phyloP scores from a whole-genome alignment of 1,139 yeast species.

The Scheffersomyces quercinus region DNA sequence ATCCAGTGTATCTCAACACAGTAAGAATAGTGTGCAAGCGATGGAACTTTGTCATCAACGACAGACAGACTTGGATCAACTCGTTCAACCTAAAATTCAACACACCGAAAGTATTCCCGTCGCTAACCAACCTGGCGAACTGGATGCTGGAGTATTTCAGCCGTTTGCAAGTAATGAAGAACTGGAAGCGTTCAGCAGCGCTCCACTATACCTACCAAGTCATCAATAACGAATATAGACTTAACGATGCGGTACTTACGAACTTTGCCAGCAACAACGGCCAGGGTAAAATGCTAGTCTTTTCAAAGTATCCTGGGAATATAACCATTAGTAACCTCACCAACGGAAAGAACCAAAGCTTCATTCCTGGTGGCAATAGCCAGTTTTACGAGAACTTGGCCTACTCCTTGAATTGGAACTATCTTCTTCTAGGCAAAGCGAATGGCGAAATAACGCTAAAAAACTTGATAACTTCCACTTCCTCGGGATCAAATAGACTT shows the following conservation, averaged over 20 bases:
- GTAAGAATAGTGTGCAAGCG: conserved; percentile 54
- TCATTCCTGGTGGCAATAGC: conserved; percentile 39
- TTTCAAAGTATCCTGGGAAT: conserved; percentile 34
- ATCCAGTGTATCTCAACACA: conserved; percentile 51
- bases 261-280: conserved; percentile 42
- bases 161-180: conserved; percentile 41
- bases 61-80: conserved; percentile 62
- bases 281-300: conserved; percentile 38
- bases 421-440: conserved; percentile 29
- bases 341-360: conserved; percentile 44
- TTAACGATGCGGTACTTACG: conserved; percentile 28
- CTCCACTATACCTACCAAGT: conserved; percentile 32
- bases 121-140: conserved; percentile 50
- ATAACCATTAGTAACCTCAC: conserved; percentile 38
- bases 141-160: conserved; percentile 60
- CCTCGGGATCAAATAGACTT: conserved; percentile 25
- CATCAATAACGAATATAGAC: conserved; percentile 25
- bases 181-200: conserved; percentile 54
- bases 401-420: conserved; percentile 35
- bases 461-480: conserved; percentile 36
- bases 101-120: conserved; percentile 49
- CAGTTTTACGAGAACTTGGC: conserved; percentile 21
- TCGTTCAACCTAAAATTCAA: conserved; percentile 51
- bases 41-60: conserved; percentile 54
- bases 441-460: conserved; percentile 33